Conservation (phyloP, 1,139 yeast species). For the Candida neerlandica region DNA sequence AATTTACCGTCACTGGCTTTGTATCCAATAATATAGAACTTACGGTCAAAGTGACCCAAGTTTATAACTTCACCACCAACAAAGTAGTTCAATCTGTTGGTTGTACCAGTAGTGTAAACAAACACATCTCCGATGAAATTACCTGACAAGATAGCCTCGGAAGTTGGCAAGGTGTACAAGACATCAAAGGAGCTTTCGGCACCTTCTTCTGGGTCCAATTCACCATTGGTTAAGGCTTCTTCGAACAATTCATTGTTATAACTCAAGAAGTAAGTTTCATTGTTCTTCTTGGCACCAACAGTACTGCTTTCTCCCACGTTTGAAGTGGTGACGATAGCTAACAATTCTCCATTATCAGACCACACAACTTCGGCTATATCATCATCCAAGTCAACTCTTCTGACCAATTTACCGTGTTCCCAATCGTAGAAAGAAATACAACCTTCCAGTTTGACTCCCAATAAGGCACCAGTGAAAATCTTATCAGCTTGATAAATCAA, state of each 20-base stretch:
- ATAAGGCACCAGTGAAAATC: slow-evolving; percentile 81
- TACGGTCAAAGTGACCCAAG: slow-evolving; percentile 89
- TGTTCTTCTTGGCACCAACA: slow-evolving; percentile 35
- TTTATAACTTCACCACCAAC: slow-evolving; percentile 95
- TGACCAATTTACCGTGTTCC: slow-evolving; percentile 82
- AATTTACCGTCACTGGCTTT: slow-evolving; percentile 81
- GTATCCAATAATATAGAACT: slow-evolving; percentile 86
- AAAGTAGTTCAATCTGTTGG: slow-evolving; percentile 88
- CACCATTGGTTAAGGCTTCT: slow-evolving; percentile 60
- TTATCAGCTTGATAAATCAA: slow-evolving; percentile 76
- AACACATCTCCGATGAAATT: slow-evolving; percentile 98
- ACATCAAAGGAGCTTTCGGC: slow-evolving; percentile 86
- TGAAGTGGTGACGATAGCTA: slow-evolving; percentile 68
- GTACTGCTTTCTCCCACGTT: slow-evolving; percentile 25
- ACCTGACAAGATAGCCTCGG: slow-evolving; percentile 82
- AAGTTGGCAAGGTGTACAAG: slow-evolving; percentile 67
- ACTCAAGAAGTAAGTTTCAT: slow-evolving; percentile 78
- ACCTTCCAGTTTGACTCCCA: slow-evolving; percentile 81
- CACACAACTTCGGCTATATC: slow-evolving; percentile 82
- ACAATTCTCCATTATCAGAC: slow-evolving; percentile 92
- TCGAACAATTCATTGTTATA: slow-evolving; percentile 70
- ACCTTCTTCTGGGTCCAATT: slow-evolving; percentile 79
- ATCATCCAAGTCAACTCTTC: slow-evolving; percentile 75
- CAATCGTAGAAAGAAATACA: slow-evolving; percentile 90
- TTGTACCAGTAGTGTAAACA: slow-evolving; percentile 75